Percentiles rank a stretch among this genome's conserved stretches.
Conservation (phyloP, 2,329 filamentous ascomycete species). For the Penicillium sp. region DNA sequence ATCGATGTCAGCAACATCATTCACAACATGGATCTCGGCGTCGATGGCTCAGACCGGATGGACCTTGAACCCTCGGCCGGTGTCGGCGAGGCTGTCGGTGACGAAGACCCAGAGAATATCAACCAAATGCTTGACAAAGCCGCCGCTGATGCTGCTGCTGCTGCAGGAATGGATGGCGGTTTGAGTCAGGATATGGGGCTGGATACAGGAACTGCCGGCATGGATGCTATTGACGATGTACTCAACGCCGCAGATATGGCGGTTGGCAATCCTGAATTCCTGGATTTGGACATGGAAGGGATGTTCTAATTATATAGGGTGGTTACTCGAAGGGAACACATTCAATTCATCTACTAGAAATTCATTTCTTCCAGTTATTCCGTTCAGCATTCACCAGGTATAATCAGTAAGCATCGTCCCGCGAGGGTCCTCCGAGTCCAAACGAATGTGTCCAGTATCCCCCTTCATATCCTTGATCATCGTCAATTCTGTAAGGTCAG, state of each 20-base stretch:
- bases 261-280: constrained; percentile 45
- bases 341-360: not conserved
- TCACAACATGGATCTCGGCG: constrained; percentile 41
- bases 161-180: constrained; percentile 31
- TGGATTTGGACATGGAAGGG: constrained; percentile 48
- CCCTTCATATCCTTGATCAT: not conserved
- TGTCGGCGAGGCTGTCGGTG: constrained; percentile 11
- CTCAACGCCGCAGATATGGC: constrained; percentile 45
- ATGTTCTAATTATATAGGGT: constrained; percentile 35
- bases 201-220: constrained; percentile 24
- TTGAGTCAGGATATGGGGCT: constrained; percentile 23
- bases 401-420: not conserved
- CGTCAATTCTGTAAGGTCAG: not conserved
- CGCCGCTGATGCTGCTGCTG: constrained; percentile 37
- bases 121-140: constrained; percentile 43
- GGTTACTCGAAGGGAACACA: not conserved
- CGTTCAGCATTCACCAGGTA: not conserved
- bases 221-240: constrained; percentile 46
- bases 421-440: not conserved
- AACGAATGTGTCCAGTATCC: not conserved
- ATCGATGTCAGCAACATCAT: constrained; percentile 47
- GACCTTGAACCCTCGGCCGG: constrained; percentile 27
- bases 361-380: not conserved
- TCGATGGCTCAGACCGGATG: constrained; percentile 34
- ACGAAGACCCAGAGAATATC: constrained; percentile 35